Base-by-base conservation (phyloP, 176 grass and related monocot species). In the Oryza glaberrima region DNA sequence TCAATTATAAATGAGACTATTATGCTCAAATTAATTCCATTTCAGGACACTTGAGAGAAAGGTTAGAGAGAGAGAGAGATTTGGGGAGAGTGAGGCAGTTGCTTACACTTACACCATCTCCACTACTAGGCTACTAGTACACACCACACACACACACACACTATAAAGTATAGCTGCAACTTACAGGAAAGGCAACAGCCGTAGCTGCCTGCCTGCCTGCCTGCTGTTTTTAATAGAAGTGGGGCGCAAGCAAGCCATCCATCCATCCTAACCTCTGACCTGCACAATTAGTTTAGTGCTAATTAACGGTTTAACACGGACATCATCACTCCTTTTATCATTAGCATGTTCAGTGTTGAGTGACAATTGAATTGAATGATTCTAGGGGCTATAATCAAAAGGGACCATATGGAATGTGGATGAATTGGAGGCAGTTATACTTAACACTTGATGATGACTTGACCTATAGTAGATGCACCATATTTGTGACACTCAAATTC, bases 71-170 rank as follows among this genome's bases (percentile, higher is more conserved):
- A 66, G 43, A 78, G 34, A 32, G 65, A 80, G 26, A 25, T 49
- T 60, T 48, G 20, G 61, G 17, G 74, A 83, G 75, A 65, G 78
- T 75, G 79, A 82, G 80, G 84, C 80, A 83, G 88, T 87, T 87
- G 84, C 80, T 75, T 90, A 84, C 79, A 81, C 79, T 81, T 56
- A 85, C 88, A 90, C 80, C 84, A 70, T 87, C 75, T 83, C 88
- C 88, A 90, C 88, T 79, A 90, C 69, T 72, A 83, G 46, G 80
- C 84, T 87, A 90, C 84, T 83, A 86, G 88, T 73, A 77, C 83
- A 78, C 77, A 85, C 81, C 3, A 4, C 30, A 32, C 30, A 32
- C 36, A 38, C 17, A 64, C 83, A 63, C 69, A 80, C 69, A 87
- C 19, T 56, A 69, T 56, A 56, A 85, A 72, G 65, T 67, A 75